Evolutionary conservation across 2,329 filamentous ascomycete species (phyloP), one percentile per base, ranked within the genome.

Genomic region (Talaromyces rugulosus): DNA sequence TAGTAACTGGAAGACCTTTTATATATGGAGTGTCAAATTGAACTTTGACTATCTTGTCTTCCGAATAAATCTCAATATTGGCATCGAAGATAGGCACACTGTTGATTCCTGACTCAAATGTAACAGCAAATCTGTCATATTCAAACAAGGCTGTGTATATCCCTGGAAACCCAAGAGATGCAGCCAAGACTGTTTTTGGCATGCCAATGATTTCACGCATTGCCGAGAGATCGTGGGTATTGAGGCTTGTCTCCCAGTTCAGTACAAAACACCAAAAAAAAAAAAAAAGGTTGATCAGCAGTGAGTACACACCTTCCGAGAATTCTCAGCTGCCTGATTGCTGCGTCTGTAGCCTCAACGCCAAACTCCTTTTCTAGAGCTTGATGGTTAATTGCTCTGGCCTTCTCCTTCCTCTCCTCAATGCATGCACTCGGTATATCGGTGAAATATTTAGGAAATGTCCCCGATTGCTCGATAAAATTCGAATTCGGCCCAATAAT

Each of bases 21-120:
- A 87, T 74, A 62, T 82, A 87, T 0, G 85, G 85, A 0, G 81
- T 83, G 66, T 87, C 83, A 63, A 82, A 85, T 33, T 80, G 68
- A 18, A 87, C 75, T 2, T 74, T 74, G 0, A 87, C 82, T 0
- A 78, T 80, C 70, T 87, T 87, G 14, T 78, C 72, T 14, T 74
- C 68, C 0, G 78, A 78, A 66, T 83, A 87, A 0, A 87, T 75
- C 59, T 72, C 70, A 27, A 73, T 69, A n/a, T 65, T 66, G 16
- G 70, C 68, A 27, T 72, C 71, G 28, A 72, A 72, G 11, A 65
- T 61, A 0, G 84, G 82, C 0, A 88, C 77, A 1, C 70, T 66
- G 66, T 83, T 78, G 44, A 87, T 74, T 0, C 85, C 84, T 1
- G 79, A 82, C 65, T 88, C 85, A 68, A 86, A 87, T 0, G 78